phyloP scores from a whole-genome alignment of 352 stramenopile genomes.

The Lagenidium giganteum region DNA sequence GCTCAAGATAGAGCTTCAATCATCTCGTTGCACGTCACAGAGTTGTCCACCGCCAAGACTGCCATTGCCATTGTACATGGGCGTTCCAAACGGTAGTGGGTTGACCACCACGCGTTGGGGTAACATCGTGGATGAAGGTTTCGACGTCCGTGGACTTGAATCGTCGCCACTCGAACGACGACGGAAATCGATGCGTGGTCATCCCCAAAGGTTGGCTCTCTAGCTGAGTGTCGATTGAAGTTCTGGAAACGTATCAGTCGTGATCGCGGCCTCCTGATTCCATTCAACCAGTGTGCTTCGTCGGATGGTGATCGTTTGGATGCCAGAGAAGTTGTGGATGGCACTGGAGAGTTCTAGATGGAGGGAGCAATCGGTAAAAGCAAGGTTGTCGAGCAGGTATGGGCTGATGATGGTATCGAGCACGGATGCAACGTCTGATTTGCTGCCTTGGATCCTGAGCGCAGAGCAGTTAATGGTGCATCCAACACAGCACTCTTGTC shows the following conservation, averaged over 20 bases:
- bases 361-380: constrained; percentile 2
- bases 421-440: not conserved
- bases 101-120: no score
- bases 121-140: no score
- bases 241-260: not conserved
- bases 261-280: not conserved
- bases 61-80: no score
- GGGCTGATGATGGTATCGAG: constrained; percentile 1
- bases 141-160: no score
- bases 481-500: constrained; percentile 4
- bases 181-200: not conserved
- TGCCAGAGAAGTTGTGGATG: not conserved
- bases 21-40: no score
- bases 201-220: no score
- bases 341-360: not conserved
- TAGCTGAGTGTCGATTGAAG: not conserved
- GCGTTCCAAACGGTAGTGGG: no score
- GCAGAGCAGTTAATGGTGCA: constrained; percentile 4
- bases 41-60: no score
- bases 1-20: no score
- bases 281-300: not conserved
- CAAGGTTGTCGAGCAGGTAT: not conserved
- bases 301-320: not conserved
- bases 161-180: constrained; percentile 10
- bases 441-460: not conserved